Evolutionary conservation across 2,329 filamentous ascomycete genomes (phyloP).

Genomic region (Ciborinia camelliae): DNA sequence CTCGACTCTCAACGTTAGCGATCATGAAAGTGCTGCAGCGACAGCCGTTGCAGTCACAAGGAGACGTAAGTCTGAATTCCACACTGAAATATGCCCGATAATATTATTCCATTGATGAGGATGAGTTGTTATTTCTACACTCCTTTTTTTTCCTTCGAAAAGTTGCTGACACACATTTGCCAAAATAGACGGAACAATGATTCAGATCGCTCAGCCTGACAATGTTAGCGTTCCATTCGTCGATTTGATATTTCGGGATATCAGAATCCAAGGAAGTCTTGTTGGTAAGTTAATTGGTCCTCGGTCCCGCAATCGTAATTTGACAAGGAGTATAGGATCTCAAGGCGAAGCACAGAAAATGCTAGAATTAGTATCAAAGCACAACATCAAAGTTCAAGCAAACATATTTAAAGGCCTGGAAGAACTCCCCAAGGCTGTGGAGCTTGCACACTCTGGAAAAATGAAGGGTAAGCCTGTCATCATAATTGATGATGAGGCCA

Average conservation of each 20-base stretch:
- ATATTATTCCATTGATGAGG: slow-evolving; percentile 5
- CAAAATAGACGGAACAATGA: slow-evolving; percentile 43
- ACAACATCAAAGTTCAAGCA: slow-evolving; percentile 48
- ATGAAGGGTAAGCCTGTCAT: slow-evolving; percentile 54
- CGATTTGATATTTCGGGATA: slow-evolving; percentile 53
- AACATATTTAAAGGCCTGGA: slow-evolving; percentile 52
- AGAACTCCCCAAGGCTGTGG: slow-evolving; percentile 49
- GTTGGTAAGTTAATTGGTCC: slow-evolving; percentile 24
- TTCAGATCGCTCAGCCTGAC: slow-evolving; percentile 55
- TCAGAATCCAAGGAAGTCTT: slow-evolving; percentile 48
- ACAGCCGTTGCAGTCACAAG: slow-evolving; percentile 53
- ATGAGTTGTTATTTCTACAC: neutral
- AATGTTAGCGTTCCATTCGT: slow-evolving; percentile 41
- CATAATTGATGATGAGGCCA: slow-evolving; percentile 45
- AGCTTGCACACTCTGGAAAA: slow-evolving; percentile 50
- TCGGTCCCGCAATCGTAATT: slow-evolving; percentile 9
- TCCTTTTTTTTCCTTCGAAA: neutral
- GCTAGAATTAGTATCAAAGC: slow-evolving; percentile 46
- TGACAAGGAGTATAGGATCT: slow-evolving; percentile 37
- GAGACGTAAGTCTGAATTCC: slow-evolving; percentile 44
- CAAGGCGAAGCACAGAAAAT: slow-evolving; percentile 46
- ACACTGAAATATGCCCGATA: neutral
- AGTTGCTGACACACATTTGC: neutral
- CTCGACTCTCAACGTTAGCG: slow-evolving; percentile 52
- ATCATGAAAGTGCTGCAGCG: slow-evolving; percentile 49